These are phyloP conservation scores for Phytophthora sojae DNA, from an alignment of 352 stramenopile species.

Conservation along the genomic window DNA sequence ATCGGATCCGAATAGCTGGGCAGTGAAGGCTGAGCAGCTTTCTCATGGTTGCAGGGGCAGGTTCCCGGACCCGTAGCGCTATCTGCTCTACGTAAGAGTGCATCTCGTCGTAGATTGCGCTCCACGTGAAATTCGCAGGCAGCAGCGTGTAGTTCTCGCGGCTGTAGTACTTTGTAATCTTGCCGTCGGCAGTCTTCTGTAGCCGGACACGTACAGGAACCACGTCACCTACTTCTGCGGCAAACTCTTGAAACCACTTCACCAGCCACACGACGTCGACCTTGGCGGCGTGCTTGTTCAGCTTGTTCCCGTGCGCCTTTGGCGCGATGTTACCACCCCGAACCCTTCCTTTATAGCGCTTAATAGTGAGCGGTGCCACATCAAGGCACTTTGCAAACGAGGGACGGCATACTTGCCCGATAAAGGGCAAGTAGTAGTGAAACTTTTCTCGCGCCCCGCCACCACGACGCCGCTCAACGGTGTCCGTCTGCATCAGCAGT, in stretches of 20 bases:
- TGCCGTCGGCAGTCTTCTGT: background rate
- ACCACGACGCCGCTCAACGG: background rate
- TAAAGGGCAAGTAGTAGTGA: background rate
- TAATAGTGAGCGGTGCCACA: background rate
- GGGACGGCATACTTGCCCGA: background rate
- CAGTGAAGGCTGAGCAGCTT: conserved; percentile 17
- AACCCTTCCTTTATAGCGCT: background rate
- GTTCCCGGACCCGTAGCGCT: background rate
- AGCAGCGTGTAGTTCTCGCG: too few relatives aligned
- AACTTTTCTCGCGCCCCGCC: too few relatives aligned
- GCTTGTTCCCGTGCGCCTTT: background rate
- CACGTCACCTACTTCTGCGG: background rate
- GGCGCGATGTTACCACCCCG: background rate
- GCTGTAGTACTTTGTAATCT: conserved; percentile 14
- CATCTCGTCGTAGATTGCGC: conserved; percentile 18
- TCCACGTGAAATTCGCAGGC: conserved; percentile 19
- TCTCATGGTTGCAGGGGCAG: conserved; percentile 8
- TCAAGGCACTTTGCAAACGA: background rate
- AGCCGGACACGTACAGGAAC: background rate
- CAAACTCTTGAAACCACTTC: background rate
- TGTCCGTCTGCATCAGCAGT: background rate
- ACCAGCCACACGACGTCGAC: background rate
- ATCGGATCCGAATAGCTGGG: conserved; percentile 9
- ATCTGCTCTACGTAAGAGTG: conserved; percentile 5
- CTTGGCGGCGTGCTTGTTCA: background rate